Conservation (phyloP, 164 flowering plant genomes). For the Tetracentron sinense region DNA sequence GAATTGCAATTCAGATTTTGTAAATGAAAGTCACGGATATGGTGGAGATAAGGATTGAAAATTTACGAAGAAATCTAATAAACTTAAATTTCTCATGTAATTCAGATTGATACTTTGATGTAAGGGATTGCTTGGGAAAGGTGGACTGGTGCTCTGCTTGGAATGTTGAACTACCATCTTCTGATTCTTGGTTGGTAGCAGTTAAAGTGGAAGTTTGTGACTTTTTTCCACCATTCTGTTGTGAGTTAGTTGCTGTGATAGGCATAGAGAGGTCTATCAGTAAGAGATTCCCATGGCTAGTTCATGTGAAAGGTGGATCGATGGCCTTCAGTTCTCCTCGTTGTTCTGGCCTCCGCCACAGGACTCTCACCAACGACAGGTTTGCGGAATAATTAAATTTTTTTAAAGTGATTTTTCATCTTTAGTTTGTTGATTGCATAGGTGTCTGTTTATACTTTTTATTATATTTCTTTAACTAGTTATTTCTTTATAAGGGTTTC, state of each 20-base stretch:
- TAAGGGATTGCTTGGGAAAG: conserved; percentile 1
- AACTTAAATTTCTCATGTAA: neutral
- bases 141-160: conserved; percentile 9
- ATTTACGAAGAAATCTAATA: neutral
- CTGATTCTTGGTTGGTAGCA: conserved; percentile 41
- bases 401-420: neutral
- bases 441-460: neutral
- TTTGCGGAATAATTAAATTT: conserved; percentile 12
- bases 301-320: conserved; percentile 78
- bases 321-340: conserved; percentile 79
- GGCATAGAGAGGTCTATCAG: conserved; percentile 1
- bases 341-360: conserved; percentile 87
- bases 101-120: neutral
- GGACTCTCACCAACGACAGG: conserved; percentile 71
- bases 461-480: neutral
- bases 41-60: neutral
- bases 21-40: neutral
- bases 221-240: neutral
- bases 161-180: conserved; percentile 43
- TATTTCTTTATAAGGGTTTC: neutral
- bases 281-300: conserved; percentile 40
- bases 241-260: neutral
- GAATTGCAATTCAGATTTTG: neutral
- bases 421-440: neutral
- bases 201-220: conserved; percentile 13